Base-by-base conservation (phyloP, 441 rosid species). In the Breynia disticha region DNA sequence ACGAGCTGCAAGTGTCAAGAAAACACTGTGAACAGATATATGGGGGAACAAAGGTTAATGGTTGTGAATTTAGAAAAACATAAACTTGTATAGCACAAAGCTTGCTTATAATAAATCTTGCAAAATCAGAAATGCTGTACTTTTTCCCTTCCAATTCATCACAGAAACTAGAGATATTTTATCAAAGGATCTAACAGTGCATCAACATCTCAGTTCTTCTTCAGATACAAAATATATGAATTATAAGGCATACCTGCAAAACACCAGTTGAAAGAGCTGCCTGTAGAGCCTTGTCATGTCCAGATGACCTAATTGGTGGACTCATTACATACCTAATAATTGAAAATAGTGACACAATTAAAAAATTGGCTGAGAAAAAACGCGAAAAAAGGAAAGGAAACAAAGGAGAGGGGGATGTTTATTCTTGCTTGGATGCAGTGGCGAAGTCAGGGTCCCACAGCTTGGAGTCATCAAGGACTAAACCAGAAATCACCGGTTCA, bases 401-500 rank as follows among this genome's bases (percentile, higher is more conserved):
- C 38, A 19, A 50, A 38, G 28, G 16, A 38, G 19, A 46, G 55
- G 28, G 18, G 32, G 13, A 46, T 47, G 57, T 51, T 6, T 49
- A 43, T 20, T 56, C 79, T 75, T 78, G 66, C 98, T 82, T 81
- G 70, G 98, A 75, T 20, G 97, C 95, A 37, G 79, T 82, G 57
- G 65, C 44, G 65, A 88, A 91, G 72, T 88, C 91, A 22, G 80
- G 87, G 68, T 79, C 79, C 98, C 98, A 91, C 52, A 88, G 82
- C 72, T 70, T 71, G 59, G 94, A 86, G 61, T 91, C 97, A 68
- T 91, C 79, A 19, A 88, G 89, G 69, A 82, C 72, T 64, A 91
- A 67, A 65, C 95, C 97, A 62, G 98, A 86, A 72, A 83, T 90
- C 47, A 88, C 81, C 32, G 93, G 84, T 77, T 93, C 98, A 64